Percentiles rank a stretch among this genome's conserved stretches.
phyloP scores from a whole-genome alignment of 225 moss, liverwort and hornwort species.

The Sphagnum tenellum region DNA sequence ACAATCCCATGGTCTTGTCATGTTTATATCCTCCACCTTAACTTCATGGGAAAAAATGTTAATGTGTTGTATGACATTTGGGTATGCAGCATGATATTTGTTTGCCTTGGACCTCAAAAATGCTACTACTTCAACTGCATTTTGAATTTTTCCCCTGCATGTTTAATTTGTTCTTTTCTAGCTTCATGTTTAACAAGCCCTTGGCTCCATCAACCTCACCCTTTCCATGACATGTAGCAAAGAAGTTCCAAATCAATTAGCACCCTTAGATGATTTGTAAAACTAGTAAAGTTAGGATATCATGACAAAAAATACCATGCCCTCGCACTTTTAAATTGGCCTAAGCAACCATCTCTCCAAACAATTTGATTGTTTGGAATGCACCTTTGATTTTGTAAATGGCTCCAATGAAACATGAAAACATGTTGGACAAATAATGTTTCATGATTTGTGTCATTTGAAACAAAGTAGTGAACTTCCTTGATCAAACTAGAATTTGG shows the following conservation, averaged over 20 bases:
- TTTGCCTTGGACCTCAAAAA: not conserved
- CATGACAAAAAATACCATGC: not conserved
- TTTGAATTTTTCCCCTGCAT: not conserved
- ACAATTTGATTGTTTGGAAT: not conserved
- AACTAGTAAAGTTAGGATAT: not conserved
- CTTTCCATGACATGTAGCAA: not conserved
- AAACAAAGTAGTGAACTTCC: not conserved
- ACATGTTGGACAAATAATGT: conserved; percentile 1
- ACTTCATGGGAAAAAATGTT: not conserved
- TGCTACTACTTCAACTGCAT: not conserved
- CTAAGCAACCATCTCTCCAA: not conserved
- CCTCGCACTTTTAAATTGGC: not conserved
- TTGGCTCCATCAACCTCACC: not conserved
- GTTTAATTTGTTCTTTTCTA: not conserved
- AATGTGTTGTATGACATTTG: not conserved
- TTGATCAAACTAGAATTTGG: not conserved
- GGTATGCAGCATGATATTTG: not conserved
- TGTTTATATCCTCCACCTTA: not conserved
- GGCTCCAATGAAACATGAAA: not conserved
- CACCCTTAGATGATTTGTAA: not conserved
- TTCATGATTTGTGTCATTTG: not conserved
- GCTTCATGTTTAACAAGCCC: not conserved
- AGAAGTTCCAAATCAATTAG: not conserved
- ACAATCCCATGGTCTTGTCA: not conserved
- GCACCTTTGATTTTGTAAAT: not conserved